phyloP scores from a whole-genome alignment of 306 rosid genomes.

The Quercus robur region DNA sequence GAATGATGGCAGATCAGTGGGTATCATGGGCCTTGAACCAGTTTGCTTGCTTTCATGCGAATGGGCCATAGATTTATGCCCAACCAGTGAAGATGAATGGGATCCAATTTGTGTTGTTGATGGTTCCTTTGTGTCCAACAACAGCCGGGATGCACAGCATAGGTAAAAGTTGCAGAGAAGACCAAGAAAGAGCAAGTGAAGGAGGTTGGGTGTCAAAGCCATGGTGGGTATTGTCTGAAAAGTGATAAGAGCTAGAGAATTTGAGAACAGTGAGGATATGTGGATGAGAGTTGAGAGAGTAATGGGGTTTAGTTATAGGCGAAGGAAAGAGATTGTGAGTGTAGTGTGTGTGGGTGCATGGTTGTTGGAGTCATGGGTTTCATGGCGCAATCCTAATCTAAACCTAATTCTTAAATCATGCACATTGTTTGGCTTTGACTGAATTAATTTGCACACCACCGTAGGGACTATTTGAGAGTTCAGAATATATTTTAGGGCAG shows the following conservation, averaged over 20 bases:
- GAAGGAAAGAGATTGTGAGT: background rate
- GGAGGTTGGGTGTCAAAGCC: background rate
- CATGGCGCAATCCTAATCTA: background rate
- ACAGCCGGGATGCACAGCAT: background rate
- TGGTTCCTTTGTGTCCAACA: background rate
- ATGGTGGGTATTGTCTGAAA: background rate
- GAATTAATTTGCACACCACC: background rate
- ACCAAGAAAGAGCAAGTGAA: background rate
- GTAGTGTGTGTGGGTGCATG: background rate
- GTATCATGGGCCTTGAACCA: background rate
- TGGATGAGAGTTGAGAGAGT: background rate
- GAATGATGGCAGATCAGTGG: background rate
- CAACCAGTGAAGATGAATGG: background rate
- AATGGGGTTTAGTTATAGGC: background rate
- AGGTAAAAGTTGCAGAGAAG: background rate
- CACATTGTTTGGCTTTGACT: background rate
- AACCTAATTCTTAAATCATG: background rate
- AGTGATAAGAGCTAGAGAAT: background rate
- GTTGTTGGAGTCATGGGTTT: background rate
- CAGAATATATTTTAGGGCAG: background rate
- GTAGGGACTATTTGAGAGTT: background rate
- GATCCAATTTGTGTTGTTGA: background rate
- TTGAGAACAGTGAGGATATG: background rate
- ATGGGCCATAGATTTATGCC: background rate
- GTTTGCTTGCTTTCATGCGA: background rate